Base-by-base conservation (phyloP, 129 eudicot species). In the Smallanthus sonchifolius region DNA sequence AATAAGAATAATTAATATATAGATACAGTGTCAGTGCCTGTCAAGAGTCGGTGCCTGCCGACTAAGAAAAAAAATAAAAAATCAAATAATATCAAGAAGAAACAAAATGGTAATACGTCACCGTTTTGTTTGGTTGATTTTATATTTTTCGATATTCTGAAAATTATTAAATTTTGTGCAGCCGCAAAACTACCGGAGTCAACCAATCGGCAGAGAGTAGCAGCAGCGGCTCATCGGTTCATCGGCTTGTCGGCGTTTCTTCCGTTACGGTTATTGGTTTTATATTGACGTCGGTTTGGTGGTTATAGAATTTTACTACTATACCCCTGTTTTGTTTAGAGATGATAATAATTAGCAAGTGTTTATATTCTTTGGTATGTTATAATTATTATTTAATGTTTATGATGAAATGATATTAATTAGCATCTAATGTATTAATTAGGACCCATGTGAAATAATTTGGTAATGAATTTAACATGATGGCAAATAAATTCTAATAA, bases 11-110 rank as follows among this genome's bases (percentile, higher is more conserved):
- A 51, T 51, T 16, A 16, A 15, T 24, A 24, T 24, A 24, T 24
- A 0, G 30, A 24, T 24, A 24, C 30, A 24, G 30, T 54, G 0
- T 16, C n/a, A n/a, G 30, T 54, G 0, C 38, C 16, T 9, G 71
- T 74, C 67, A 37, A 38, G 0, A 65, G 82, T 79, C 78, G 78
- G 78, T 79, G 73, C 59, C 82, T 78, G 71, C 59, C 82, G 65
- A 72, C 82, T 65, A 42, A 63, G 11, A 2, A 30, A 51, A 78
- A 42, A 62, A 8, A 34, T n/a, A 55, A 8, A 32, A 77, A 70
- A 5, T 6, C n/a, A 17, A 63, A 70, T n/a, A 48, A 37, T 28
- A 39, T 35, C 2, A 24, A n/a, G 43, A 20, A 51, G 19, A 20
- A 1, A 16, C 42, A 49, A 9, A 45, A 57, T 28, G 65, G 57